Conservation (phyloP, 257 asterid genomes). For the Scutellaria galericulata region DNA sequence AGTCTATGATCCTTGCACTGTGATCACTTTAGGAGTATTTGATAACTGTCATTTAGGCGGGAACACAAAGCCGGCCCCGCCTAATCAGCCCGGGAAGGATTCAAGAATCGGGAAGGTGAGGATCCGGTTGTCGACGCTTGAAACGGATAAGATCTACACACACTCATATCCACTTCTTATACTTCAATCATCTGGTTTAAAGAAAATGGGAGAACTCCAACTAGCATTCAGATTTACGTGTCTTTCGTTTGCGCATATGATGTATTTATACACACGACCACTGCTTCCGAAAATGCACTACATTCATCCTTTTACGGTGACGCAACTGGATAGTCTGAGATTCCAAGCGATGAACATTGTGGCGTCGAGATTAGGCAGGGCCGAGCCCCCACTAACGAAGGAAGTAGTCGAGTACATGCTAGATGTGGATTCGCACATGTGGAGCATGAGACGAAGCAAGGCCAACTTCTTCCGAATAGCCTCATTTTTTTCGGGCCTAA, state of each 20-base stretch:
- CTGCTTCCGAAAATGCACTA: slow-evolving; percentile 76
- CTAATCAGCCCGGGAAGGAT: slow-evolving; percentile 39
- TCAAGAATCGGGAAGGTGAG: slow-evolving; percentile 66
- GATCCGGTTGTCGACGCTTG: slow-evolving; percentile 64
- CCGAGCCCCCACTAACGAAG: slow-evolving; percentile 71
- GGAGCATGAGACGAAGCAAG: slow-evolving; percentile 87
- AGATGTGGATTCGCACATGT: slow-evolving; percentile 73
- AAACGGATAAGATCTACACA: slow-evolving; percentile 62
- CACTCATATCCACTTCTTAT: slow-evolving; percentile 69
- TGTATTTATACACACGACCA: slow-evolving; percentile 58
- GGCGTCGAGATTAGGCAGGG: slow-evolving; percentile 59
- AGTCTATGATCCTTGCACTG: slow-evolving; percentile 73
- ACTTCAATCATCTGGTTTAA: slow-evolving; percentile 59
- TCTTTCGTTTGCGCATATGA: slow-evolving; percentile 49
- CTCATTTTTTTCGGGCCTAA: slow-evolving; percentile 50
- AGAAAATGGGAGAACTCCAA: slow-evolving; percentile 74
- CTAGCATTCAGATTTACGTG: slow-evolving; percentile 69
- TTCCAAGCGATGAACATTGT: slow-evolving; percentile 66
- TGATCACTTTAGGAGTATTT: slow-evolving; percentile 62
- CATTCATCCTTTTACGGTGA: slow-evolving; percentile 62
- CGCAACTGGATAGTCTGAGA: slow-evolving; percentile 61
- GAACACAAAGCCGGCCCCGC: slow-evolving; percentile 27
- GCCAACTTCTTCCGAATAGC: slow-evolving; percentile 70
- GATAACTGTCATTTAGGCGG: slow-evolving; percentile 64
- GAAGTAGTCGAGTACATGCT: slow-evolving; percentile 84